Base-by-base conservation (phyloP, 371 early-diverging fungal species). In the Smittium mucronatum region DNA sequence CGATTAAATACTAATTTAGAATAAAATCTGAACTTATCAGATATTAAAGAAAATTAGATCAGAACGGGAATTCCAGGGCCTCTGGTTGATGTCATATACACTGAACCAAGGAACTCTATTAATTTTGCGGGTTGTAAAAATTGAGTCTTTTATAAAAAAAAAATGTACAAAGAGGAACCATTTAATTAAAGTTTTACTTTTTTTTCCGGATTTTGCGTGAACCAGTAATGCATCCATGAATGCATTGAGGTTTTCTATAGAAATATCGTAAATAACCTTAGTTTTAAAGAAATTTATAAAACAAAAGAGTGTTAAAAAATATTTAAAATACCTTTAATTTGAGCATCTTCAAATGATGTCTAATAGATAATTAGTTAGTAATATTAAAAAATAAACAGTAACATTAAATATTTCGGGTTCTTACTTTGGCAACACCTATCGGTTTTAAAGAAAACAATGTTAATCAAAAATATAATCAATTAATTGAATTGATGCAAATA, bases 1-100 rank as follows among this genome's bases (percentile, higher is more conserved):
- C n/a, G n/a, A n/a, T n/a, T n/a, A n/a, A n/a, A n/a, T n/a, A n/a
- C n/a, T n/a, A n/a, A n/a, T n/a, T n/a, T n/a, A n/a, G n/a, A n/a
- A n/a, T n/a, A n/a, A n/a, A n/a, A n/a, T n/a, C n/a, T n/a, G n/a
- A n/a, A n/a, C n/a, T n/a, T n/a, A n/a, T n/a, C n/a, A n/a, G n/a
- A n/a, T n/a, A n/a, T n/a, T n/a, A n/a, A n/a, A n/a, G n/a, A n/a
- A n/a, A n/a, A 61, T 30, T 28, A 33, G n/a, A 33, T 16, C 32
- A 33, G 16, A 33, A 78, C 64, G 31, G 72, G 76, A 28, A 78
- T 57, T 16, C 80, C 78, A 2, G 78, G 78, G 0, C 80, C 78
- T 25, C 74, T 75, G 0, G 78, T 78, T 1, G 78, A 78, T 69
- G 78, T 75, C 16, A 78, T 60, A 28, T 72, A 71, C 0, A 79